These are phyloP conservation scores for Gliomastix tumulicola DNA, from an alignment of 2,329 filamentous ascomycete genomes.

Conservation along the genomic window DNA sequence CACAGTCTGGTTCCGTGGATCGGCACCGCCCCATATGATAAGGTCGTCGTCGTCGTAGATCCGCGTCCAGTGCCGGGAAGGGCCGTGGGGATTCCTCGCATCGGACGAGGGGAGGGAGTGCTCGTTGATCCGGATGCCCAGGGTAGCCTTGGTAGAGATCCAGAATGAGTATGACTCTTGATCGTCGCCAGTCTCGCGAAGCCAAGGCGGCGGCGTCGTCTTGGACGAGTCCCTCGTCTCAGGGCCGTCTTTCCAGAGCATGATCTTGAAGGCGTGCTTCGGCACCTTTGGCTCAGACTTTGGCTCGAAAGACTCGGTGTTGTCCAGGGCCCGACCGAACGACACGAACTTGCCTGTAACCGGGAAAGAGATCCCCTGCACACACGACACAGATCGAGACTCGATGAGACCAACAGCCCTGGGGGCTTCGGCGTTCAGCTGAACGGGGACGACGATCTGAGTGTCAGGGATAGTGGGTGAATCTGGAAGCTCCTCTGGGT, in stretches of 20 bases:
- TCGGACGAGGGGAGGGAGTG: conserved; percentile 53
- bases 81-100: conserved; percentile 41
- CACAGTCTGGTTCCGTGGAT: conserved; percentile 31
- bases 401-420: conserved; percentile 57
- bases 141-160: conserved; percentile 72
- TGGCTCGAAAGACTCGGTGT: conserved; percentile 61
- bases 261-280: conserved; percentile 72
- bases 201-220: conserved; percentile 40
- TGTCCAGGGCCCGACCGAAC: conserved; percentile 68
- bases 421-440: conserved; percentile 15
- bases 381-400: conserved; percentile 57
- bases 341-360: conserved; percentile 62
- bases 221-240: conserved; percentile 49
- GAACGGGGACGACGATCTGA: conserved; percentile 26
- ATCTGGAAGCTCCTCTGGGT: too few species aligned
- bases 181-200: conserved; percentile 20
- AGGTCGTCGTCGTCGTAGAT: conserved; percentile 74
- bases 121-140: conserved; percentile 72
- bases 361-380: conserved; percentile 54
- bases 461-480: conserved; percentile 21
- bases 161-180: conserved; percentile 59
- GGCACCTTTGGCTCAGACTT: conserved; percentile 65
- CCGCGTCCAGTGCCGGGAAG: conserved; percentile 57
- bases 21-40: conserved; percentile 55
- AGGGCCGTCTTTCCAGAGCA: conserved; percentile 65